Evolutionary conservation across 768 basidiomycete genomes (phyloP).

Genomic region (Antrodiella citrinella): DNA sequence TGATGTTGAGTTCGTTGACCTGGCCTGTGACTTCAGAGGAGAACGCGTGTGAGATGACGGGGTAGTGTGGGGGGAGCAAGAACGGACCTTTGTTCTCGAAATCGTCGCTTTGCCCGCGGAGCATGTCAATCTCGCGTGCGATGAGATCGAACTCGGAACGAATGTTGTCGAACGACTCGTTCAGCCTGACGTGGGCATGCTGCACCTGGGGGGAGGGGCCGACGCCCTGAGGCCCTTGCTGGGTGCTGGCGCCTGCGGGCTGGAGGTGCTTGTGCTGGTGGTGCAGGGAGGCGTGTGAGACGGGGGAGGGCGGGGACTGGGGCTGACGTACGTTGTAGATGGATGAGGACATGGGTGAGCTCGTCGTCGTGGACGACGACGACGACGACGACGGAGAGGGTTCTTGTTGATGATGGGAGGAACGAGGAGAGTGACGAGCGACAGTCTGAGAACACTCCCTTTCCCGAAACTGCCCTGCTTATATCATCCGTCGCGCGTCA

Average conservation of each 20-base stretch:
- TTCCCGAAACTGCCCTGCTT: too few species aligned
- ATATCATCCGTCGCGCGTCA: too few species aligned
- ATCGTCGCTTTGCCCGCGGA: constrained; percentile 79
- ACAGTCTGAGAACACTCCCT: too few species aligned
- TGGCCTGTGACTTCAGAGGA: constrained; percentile 57
- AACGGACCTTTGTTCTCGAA: constrained; percentile 80
- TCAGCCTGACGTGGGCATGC: constrained; percentile 38
- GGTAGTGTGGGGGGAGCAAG: background rate
- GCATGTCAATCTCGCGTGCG: constrained; percentile 52
- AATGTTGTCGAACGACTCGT: constrained; percentile 75
- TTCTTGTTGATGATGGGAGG: too few species aligned
- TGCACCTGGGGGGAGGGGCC: constrained; percentile 16
- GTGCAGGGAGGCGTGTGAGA: too few species aligned
- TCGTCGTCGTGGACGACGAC: too few species aligned
- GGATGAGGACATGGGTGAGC: too few species aligned
- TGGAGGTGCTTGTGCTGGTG: constrained; percentile 34
- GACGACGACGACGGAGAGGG: too few species aligned
- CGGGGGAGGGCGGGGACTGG: constrained; percentile 3
- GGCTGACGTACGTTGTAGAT: constrained; percentile 22
- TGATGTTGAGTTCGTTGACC: constrained; percentile 83
- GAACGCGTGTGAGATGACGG: constrained; percentile 2
- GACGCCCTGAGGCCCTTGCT: constrained; percentile 26
- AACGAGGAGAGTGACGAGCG: too few species aligned
- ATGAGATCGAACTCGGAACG: constrained; percentile 79
- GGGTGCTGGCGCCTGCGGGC: constrained; percentile 31